Evolutionary conservation across 1,284 basidiomycete species (phyloP), one percentile per base, ranked within the genome.

Genomic region (Waitea zeae): DNA sequence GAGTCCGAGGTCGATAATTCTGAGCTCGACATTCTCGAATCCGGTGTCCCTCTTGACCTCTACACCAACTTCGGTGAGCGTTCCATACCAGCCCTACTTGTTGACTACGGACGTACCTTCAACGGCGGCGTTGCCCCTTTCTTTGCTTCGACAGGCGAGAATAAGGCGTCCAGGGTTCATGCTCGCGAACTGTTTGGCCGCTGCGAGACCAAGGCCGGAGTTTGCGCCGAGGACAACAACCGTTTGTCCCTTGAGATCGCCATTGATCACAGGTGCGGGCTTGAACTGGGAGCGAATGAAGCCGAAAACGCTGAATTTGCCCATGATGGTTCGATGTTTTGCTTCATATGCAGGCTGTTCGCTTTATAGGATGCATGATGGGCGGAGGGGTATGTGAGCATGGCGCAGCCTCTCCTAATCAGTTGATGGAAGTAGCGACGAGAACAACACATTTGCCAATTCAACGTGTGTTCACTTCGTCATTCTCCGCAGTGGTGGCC

Each of bases 211-310:
- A 11, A 56, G 39, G 15, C 56, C 56, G 12, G 43, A 43, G 39
- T 57, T 59, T 13, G 51, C 47, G 11, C 56, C 56, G 3, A 47
- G 47, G 30, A 59, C 44, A 24, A 57, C 33, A 17, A 53, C 46
- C 2, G 46, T 50, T 38, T 53, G 49, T 11, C 50, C 53, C 43
- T 7, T 7, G 7, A 26, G 22, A n/a, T 26, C 22, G 22, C 7
- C 22, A n/a, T 7, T n/a, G 7, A 7, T 7, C 7, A 26, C 7
- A 7, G 22, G 22, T n/a, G n/a, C 7, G 7, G 7, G 7, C 22
- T 26, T 26, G n/a, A 49, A 46, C 37, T 47, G 39, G 11, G 36
- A 17, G n/a, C 36, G 15, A n/a, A 17, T 20, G n/a, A 20, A 22
- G 12, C 17, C 17, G 20, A n/a, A 19, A 32, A 15, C 17, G 35